Evolutionary conservation across 2,329 filamentous ascomycete genomes (phyloP).

Genomic region (Cladosporium sp.): DNA sequence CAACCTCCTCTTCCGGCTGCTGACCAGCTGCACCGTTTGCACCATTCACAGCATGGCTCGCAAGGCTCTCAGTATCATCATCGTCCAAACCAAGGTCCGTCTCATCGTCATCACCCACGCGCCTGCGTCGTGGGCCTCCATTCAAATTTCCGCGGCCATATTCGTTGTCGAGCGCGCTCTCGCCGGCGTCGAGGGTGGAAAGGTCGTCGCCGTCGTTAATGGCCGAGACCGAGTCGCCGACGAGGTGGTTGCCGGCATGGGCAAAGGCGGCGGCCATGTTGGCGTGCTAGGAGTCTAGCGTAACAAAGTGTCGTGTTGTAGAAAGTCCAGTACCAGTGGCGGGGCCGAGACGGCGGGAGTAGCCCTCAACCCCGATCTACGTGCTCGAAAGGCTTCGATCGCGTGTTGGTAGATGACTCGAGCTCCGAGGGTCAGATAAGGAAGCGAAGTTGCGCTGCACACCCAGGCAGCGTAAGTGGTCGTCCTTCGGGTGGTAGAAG

Average conservation of each 20-base stretch:
- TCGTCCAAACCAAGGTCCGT: slow-evolving; percentile 81
- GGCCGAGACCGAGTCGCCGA: slow-evolving; percentile 76
- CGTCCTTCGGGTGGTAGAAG: background rate
- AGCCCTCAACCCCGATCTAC: slow-evolving; percentile 8
- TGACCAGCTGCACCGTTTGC: slow-evolving; percentile 55
- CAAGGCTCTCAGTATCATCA: slow-evolving; percentile 60
- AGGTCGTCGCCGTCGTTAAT: slow-evolving; percentile 80
- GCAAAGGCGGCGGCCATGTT: slow-evolving; percentile 88
- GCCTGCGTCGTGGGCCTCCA: slow-evolving; percentile 58
- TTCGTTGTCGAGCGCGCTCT: slow-evolving; percentile 69
- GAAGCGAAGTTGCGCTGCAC: background rate
- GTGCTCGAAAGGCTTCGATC: too few relatives aligned
- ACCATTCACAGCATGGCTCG: slow-evolving; percentile 75
- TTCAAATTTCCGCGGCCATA: slow-evolving; percentile 54
- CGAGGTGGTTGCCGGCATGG: slow-evolving; percentile 78
- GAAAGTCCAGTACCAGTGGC: slow-evolving; percentile 3
- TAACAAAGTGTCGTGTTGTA: background rate
- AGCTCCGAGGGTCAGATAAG: too few relatives aligned
- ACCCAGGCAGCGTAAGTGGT: background rate
- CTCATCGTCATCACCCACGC: slow-evolving; percentile 84
- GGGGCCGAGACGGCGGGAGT: slow-evolving; percentile 12
- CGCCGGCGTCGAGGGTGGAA: slow-evolving; percentile 51
- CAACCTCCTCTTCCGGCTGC: slow-evolving; percentile 67
- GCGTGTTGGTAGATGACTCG: too few relatives aligned
- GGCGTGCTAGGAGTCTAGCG: slow-evolving; percentile 10